Evolutionary conservation across 2,329 filamentous ascomycete genomes (phyloP).

Genomic region (Penicillium sp.): DNA sequence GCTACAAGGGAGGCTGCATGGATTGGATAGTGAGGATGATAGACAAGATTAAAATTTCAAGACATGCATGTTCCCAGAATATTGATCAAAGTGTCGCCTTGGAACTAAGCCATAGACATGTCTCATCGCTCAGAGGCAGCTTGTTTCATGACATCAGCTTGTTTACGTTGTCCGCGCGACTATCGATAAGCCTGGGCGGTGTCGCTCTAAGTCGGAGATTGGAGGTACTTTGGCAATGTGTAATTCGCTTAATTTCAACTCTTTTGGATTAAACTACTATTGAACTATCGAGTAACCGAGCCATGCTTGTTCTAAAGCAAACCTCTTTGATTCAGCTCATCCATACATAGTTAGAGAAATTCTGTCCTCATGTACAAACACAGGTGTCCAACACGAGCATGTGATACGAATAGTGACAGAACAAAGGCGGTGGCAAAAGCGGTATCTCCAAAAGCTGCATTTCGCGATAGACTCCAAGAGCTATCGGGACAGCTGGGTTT

Average conservation of each 20-base stretch:
- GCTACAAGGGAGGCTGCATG: conserved; percentile 21
- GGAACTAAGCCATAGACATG: not conserved
- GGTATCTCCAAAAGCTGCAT: not conserved
- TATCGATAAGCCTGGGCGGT: conserved; percentile 39
- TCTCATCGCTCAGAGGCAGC: conserved; percentile 3
- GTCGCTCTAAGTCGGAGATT: not conserved
- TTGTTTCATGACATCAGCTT: conserved; percentile 27
- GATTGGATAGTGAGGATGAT: conserved; percentile 4
- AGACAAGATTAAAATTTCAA: conserved; percentile 16
- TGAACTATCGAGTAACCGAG: not conserved
- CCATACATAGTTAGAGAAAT: not conserved
- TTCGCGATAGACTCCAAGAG: not conserved
- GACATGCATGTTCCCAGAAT: conserved; percentile 10
- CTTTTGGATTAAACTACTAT: too few species aligned
- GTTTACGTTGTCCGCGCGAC: conserved; percentile 39
- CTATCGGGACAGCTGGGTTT: not conserved
- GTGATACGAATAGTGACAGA: not conserved
- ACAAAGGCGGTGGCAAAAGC: not conserved
- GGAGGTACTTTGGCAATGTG: too few species aligned
- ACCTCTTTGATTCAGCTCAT: too few species aligned
- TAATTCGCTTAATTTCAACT: too few species aligned
- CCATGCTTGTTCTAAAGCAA: too few species aligned
- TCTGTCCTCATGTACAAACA: not conserved
- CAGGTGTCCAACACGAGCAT: not conserved
- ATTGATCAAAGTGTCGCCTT: not conserved